Percentiles rank a stretch among this genome's conserved stretches.
Conservation (phyloP, 2,329 filamentous ascomycete genomes). For the Annulohypoxylon truncatum region DNA sequence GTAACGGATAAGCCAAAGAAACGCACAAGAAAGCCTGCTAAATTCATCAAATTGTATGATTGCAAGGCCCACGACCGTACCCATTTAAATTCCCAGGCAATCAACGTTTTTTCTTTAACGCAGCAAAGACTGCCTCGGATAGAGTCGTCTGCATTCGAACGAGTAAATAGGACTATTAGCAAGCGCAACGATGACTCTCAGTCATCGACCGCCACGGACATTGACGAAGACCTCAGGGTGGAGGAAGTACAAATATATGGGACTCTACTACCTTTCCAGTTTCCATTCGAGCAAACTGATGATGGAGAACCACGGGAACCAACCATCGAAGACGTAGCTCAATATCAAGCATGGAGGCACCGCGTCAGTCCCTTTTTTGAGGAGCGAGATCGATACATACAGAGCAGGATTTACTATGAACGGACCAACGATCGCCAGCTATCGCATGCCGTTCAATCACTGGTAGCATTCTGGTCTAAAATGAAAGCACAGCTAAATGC, state of each 20-base stretch:
- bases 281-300: background rate
- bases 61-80: conserved; percentile 28
- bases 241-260: conserved; percentile 16
- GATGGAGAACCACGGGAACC: conserved; percentile 7
- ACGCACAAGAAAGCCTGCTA: conserved; percentile 17
- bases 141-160: conserved; percentile 23
- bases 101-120: conserved; percentile 27
- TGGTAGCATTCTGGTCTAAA: conserved; percentile 31
- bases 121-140: conserved; percentile 34
- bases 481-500: background rate
- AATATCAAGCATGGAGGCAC: conserved; percentile 28
- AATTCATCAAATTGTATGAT: conserved; percentile 34
- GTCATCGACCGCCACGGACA: background rate
- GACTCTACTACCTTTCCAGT: conserved; percentile 14
- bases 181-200: background rate
- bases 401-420: conserved; percentile 29
- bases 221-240: conserved; percentile 4
- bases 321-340: conserved; percentile 17
- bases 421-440: conserved; percentile 21
- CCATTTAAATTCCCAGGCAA: conserved; percentile 30
- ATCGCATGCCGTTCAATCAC: conserved; percentile 1
- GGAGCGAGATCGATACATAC: conserved; percentile 35
- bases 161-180: background rate
- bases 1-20: conserved; percentile 6
- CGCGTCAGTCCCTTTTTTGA: conserved; percentile 16